Conservation (phyloP, 768 basidiomycete species). For the Ramaria sp. region DNA sequence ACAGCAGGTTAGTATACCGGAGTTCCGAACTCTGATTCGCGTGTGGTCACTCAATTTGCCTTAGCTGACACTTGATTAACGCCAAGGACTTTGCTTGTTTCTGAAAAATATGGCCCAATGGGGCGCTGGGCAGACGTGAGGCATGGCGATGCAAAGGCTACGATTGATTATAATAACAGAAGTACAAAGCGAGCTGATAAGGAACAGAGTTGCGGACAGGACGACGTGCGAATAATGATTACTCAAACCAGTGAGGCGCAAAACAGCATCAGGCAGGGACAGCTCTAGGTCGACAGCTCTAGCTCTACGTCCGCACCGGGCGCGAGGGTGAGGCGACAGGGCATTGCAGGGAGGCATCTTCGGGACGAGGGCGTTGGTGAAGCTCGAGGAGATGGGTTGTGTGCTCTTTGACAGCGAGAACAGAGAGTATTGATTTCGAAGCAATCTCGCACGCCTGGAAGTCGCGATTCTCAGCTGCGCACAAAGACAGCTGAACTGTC, state of each 20-base stretch:
- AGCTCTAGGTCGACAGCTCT: neutral
- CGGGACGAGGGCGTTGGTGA: slow-evolving; percentile 25
- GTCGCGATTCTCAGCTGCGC: slow-evolving; percentile 18
- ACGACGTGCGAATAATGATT: neutral
- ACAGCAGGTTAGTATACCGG: too few species aligned
- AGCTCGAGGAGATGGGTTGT: slow-evolving; percentile 51
- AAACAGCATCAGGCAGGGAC: neutral
- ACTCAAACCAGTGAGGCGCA: neutral
- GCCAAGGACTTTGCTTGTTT: too few species aligned
- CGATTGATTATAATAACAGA: neutral
- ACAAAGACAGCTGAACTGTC: slow-evolving; percentile 18
- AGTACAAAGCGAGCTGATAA: neutral
- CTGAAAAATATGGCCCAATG: too few species aligned
- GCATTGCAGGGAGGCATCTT: neutral
- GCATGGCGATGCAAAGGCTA: too few species aligned
- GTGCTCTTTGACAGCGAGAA: slow-evolving; percentile 63
- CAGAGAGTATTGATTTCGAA: slow-evolving; percentile 57
- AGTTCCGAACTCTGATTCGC: too few species aligned
- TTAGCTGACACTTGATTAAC: too few species aligned
- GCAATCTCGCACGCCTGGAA: slow-evolving; percentile 58
- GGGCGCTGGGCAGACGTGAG: too few species aligned
- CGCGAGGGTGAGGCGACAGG: neutral
- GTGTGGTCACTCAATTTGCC: too few species aligned
- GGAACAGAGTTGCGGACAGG: neutral
- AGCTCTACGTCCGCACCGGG: slow-evolving; percentile 2